phyloP scores from a whole-genome alignment of 2,329 filamentous ascomycete species.

The Nectriaceae sp. region DNA sequence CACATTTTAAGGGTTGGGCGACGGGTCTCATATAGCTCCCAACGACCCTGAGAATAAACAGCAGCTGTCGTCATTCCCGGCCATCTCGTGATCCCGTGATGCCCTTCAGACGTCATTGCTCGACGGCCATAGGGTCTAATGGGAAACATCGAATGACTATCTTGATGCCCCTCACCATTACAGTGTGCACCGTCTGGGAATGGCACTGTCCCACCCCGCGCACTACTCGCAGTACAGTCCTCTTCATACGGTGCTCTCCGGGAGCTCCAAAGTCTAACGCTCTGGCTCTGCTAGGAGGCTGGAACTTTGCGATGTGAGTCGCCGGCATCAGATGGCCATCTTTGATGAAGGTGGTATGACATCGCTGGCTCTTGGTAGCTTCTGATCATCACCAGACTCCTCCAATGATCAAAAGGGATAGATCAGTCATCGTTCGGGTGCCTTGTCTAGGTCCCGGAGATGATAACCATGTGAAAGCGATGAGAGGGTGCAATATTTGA shows the following conservation, averaged over 20 bases:
- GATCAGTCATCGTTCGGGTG: too few relatives aligned
- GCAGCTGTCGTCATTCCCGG: constrained; percentile 20
- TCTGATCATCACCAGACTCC: too few relatives aligned
- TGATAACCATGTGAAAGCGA: too few relatives aligned
- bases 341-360: not conserved
- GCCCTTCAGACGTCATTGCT: constrained; percentile 27
- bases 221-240: not conserved
- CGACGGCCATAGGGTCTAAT: constrained; percentile 14
- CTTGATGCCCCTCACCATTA: constrained; percentile 21
- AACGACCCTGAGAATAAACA: not conserved
- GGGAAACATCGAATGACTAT: constrained; percentile 19
- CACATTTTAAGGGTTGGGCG: not conserved
- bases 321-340: not conserved
- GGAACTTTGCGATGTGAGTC: not conserved
- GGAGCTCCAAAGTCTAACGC: not conserved
- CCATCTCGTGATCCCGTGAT: constrained; percentile 20
- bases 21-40: constrained; percentile 20
- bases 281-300: not conserved
- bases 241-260: not conserved
- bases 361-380: not conserved
- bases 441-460: too few relatives aligned
- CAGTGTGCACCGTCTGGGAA: constrained; percentile 26
- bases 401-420: too few relatives aligned
- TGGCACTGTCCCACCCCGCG: constrained; percentile 3
- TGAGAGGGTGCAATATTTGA: too few relatives aligned